phyloP scores from a whole-genome alignment of 1,284 basidiomycete species.

The Flammula alnicola region DNA sequence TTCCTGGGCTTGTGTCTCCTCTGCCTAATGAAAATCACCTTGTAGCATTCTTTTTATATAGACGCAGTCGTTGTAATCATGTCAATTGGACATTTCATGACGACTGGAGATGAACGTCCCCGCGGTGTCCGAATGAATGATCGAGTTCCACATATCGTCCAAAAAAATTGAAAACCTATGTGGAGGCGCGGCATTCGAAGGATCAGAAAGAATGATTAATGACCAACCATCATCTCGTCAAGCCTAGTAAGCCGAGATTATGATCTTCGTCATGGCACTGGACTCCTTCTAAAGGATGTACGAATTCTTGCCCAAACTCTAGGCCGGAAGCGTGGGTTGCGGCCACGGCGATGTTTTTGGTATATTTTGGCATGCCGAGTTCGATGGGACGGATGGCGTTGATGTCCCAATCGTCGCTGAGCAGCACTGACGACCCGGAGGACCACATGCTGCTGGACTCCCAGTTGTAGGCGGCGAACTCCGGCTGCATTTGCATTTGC shows the following conservation, averaged over 20 bases:
- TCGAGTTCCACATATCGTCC: slow-evolving; percentile 30
- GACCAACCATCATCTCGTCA: slow-evolving; percentile 45
- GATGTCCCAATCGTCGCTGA: slow-evolving; percentile 47
- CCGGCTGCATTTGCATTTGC: slow-evolving; percentile 41
- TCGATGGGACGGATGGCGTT: slow-evolving; percentile 44
- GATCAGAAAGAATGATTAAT: slow-evolving; percentile 28
- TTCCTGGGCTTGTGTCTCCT: too few relatives aligned
- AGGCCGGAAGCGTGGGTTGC: slow-evolving; percentile 23
- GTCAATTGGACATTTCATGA: too few relatives aligned
- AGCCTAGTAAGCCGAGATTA: slow-evolving; percentile 32
- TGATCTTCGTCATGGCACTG: slow-evolving; percentile 28
- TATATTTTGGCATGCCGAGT: slow-evolving; percentile 39
- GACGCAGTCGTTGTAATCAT: too few relatives aligned
- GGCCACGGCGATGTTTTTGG: slow-evolving; percentile 27
- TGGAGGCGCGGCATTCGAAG: slow-evolving; percentile 35
- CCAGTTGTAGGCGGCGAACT: slow-evolving; percentile 42
- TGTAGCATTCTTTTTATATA: too few relatives aligned
- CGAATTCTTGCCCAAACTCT: slow-evolving; percentile 34
- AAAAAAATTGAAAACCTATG: slow-evolving; percentile 21
- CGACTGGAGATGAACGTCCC: too few relatives aligned
- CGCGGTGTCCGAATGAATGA: too few relatives aligned
- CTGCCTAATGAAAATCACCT: too few relatives aligned
- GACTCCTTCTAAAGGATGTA: slow-evolving; percentile 27
- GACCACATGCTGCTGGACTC: slow-evolving; percentile 35
- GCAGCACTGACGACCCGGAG: slow-evolving; percentile 31